A percentile compares a stretch with the other conserved stretches of the same genome.
phyloP scores from a whole-genome alignment of 2,329 filamentous ascomycete species.

The Ascochyta fabae region DNA sequence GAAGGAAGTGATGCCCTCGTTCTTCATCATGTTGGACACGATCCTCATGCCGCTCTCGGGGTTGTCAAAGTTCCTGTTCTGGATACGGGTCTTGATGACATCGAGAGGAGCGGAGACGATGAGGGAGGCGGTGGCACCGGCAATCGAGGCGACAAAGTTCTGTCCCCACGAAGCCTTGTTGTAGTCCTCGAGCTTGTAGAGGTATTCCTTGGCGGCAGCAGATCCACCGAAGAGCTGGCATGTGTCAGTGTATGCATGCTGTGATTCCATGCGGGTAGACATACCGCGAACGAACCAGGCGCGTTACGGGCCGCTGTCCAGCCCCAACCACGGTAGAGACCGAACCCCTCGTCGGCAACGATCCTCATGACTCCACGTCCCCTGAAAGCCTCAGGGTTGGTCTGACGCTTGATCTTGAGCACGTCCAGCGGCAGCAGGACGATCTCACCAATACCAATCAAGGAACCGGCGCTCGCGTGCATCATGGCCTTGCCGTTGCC shows the following conservation, averaged over 20 bases:
- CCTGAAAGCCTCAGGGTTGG: conserved; percentile 97
- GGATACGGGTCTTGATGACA: conserved; percentile 96
- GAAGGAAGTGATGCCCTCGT: conserved; percentile 86
- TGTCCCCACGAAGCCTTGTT: conserved; percentile 93
- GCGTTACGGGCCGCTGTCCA: conserved; percentile 98
- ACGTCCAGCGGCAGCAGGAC: conserved; percentile 94
- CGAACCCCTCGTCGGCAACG: conserved; percentile 91
- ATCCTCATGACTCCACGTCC: conserved; percentile 91
- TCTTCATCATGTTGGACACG: conserved; percentile 87
- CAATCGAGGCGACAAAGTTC: conserved; percentile 97
- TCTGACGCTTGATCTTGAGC: conserved; percentile 99
- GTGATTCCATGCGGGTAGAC: conserved; percentile 45
- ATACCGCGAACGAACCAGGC: conserved; percentile 92
- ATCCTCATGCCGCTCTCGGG: conserved; percentile 94
- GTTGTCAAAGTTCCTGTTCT: conserved; percentile 98
- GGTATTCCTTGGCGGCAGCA: conserved; percentile 95
- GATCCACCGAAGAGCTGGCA: conserved; percentile 90
- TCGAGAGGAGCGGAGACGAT: conserved; percentile 98
- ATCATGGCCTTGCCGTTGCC: conserved; percentile 98
- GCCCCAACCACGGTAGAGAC: conserved; percentile 92
- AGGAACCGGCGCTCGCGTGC: conserved; percentile 91
- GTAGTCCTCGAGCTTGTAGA: conserved; percentile 90
- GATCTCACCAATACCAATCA: conserved; percentile 98
- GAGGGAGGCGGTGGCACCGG: conserved; percentile 92
- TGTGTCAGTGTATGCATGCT: conserved; percentile 22